Evolutionary conservation across 352 stramenopile species (phyloP).

Genomic region (Pythium insidiosum): DNA sequence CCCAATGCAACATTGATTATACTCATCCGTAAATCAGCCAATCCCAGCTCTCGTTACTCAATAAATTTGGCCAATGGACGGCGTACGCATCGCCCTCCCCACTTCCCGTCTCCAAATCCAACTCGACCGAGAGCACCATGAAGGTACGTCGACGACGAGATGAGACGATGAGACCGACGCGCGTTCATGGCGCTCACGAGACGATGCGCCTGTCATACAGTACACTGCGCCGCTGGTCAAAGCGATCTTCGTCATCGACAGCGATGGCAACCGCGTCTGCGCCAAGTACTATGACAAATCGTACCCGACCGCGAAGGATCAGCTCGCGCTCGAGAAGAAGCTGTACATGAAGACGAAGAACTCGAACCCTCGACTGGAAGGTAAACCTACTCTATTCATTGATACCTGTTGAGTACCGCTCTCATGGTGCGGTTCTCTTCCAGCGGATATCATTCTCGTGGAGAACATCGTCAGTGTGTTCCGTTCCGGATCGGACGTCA

Average conservation of each 20-base stretch:
- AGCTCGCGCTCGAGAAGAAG: constrained; percentile 86
- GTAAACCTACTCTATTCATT: too few relatives aligned
- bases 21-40: too few relatives aligned
- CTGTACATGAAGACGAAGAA: constrained; percentile 89
- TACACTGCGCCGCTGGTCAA: constrained; percentile 71
- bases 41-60: too few relatives aligned
- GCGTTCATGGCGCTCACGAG: too few relatives aligned
- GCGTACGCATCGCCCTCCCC: too few relatives aligned
- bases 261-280: constrained; percentile 83
- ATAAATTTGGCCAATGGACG: constrained; percentile 1
- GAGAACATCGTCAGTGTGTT: constrained; percentile 90
- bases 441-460: constrained; percentile 85
- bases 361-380: constrained; percentile 77
- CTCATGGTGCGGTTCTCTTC: constrained; percentile 1
- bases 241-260: constrained; percentile 85
- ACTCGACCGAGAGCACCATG: constrained; percentile 22
- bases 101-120: background rate
- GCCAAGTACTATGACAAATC: constrained; percentile 91
- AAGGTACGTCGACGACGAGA: too few relatives aligned
- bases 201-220: constrained; percentile 19
- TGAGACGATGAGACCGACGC: too few relatives aligned
- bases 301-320: constrained; percentile 80
- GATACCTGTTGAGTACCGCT: too few relatives aligned
- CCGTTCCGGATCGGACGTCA: constrained; percentile 79
- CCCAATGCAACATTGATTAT: too few relatives aligned